These are phyloP conservation scores for Globisporangium yorkense DNA, from an alignment of 352 stramenopile species.

Conservation along the genomic window DNA sequence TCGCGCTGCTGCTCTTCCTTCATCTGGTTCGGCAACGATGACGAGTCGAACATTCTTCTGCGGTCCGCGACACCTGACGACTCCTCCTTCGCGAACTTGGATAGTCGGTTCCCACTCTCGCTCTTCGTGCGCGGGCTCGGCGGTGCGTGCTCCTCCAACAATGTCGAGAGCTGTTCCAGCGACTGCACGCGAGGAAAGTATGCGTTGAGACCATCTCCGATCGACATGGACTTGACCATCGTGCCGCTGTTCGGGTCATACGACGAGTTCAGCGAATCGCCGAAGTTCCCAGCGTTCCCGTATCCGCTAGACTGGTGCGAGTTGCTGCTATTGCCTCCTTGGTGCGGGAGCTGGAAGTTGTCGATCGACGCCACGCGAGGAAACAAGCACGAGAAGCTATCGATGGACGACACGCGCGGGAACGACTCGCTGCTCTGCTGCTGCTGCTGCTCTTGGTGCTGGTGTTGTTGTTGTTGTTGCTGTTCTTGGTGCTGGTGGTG, in stretches of 20 bases:
- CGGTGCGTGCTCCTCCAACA: slow-evolving; percentile 60
- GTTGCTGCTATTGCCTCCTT: slow-evolving; percentile 7
- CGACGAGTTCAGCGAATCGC: slow-evolving; percentile 4
- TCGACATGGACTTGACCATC: slow-evolving; percentile 56
- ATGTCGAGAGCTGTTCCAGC: slow-evolving; percentile 63
- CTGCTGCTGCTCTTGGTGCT: slow-evolving; percentile 1
- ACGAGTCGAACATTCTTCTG: slow-evolving; percentile 1
- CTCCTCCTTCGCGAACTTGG: slow-evolving; percentile 3
- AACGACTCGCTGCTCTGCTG: slow-evolving; percentile 24
- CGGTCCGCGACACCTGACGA: slow-evolving; percentile 1
- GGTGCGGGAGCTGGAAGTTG: slow-evolving; percentile 49
- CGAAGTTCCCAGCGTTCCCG: slow-evolving; percentile 4
- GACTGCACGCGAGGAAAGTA: slow-evolving; percentile 80
- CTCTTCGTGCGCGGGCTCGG: slow-evolving; percentile 30
- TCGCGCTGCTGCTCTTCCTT: slow-evolving; percentile 24
- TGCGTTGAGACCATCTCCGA: slow-evolving; percentile 53
- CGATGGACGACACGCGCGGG: slow-evolving; percentile 75
- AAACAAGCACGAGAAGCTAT: slow-evolving; percentile 82
- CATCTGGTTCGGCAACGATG: slow-evolving; percentile 1
- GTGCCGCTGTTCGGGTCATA: slow-evolving; percentile 21
- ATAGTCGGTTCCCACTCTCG: neutral
- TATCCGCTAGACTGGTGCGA: slow-evolving; percentile 8
- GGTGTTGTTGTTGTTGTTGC: neutral
- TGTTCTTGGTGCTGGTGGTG: neutral
- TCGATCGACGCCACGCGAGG: slow-evolving; percentile 79